phyloP scores from a whole-genome alignment of 1,284 basidiomycete species.

The Ceratobasidium sp. region DNA sequence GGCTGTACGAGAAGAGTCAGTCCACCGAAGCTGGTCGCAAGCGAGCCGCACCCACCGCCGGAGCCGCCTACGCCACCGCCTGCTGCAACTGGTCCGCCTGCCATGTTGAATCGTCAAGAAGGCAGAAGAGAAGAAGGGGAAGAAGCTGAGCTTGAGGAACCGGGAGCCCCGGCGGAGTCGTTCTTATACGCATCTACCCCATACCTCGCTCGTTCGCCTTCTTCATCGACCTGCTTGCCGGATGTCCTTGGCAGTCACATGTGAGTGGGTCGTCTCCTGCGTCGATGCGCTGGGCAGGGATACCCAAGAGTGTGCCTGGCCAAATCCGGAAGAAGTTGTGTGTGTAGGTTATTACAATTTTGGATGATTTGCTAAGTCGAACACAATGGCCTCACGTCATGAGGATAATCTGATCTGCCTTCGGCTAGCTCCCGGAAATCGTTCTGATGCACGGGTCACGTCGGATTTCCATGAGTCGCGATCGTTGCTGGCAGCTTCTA shows the following conservation, averaged over 20 bases:
- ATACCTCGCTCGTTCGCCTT: not conserved
- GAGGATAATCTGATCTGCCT: constrained; percentile 10
- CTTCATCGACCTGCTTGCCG: not conserved
- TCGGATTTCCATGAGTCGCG: constrained; percentile 14
- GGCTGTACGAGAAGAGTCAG: constrained; percentile 37
- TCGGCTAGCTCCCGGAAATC: not conserved
- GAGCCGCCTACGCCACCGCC: constrained; percentile 57
- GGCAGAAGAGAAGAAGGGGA: constrained; percentile 11
- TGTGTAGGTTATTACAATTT: not conserved
- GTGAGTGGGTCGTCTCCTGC: not conserved
- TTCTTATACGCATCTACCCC: constrained; percentile 1
- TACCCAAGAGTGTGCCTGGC: constrained; percentile 11
- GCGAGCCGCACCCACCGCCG: constrained; percentile 45
- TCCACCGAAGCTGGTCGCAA: not conserved
- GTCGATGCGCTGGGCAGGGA: constrained; percentile 27
- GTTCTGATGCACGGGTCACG: not conserved
- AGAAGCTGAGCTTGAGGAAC: constrained; percentile 19
- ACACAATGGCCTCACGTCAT: constrained; percentile 2
- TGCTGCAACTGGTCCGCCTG: constrained; percentile 59
- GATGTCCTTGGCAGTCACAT: constrained; percentile 32
- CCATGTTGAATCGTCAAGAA: constrained; percentile 52
- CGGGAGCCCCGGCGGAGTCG: not conserved
- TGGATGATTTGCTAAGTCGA: not conserved
- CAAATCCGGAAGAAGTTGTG: not conserved
- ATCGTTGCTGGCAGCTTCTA: constrained; percentile 10